These are phyloP conservation scores for Sporothrix pallida DNA, from an alignment of 2,329 filamentous ascomycete species.

Conservation along the genomic window DNA sequence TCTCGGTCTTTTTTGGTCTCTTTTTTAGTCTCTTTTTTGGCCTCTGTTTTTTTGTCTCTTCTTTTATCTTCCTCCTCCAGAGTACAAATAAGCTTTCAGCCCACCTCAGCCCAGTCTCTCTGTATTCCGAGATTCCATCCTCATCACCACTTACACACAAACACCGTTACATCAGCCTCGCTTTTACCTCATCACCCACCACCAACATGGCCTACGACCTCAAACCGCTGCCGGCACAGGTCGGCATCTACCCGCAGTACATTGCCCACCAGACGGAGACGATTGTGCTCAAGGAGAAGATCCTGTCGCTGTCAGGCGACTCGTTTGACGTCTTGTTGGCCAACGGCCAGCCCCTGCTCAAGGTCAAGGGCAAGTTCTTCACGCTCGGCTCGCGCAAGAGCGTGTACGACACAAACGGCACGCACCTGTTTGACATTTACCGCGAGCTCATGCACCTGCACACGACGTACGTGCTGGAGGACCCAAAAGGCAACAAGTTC, in stretches of 20 bases:
- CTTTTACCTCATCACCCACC: not conserved
- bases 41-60: not conserved
- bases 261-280: constrained; percentile 47
- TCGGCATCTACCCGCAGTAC: constrained; percentile 36
- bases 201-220: constrained; percentile 29
- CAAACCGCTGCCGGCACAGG: constrained; percentile 29
- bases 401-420: constrained; percentile 58
- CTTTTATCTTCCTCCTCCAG: not conserved
- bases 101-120: not conserved
- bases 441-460: constrained; percentile 60
- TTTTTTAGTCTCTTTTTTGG: not conserved
- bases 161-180: not conserved
- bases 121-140: not conserved
- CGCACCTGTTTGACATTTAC: constrained; percentile 63
- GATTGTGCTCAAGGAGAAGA: constrained; percentile 65
- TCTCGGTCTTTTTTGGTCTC: not conserved
- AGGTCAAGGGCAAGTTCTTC: constrained; percentile 61
- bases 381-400: constrained; percentile 62
- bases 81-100: constrained; percentile 7
- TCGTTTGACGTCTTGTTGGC: constrained; percentile 66
- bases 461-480: constrained; percentile 58
- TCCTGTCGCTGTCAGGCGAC: constrained; percentile 66
- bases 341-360: constrained; percentile 59
- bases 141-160: not conserved
- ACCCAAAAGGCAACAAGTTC: constrained; percentile 53